Evolutionary conservation across 768 basidiomycete species (phyloP).

Genomic region (Podaxis sp.): DNA sequence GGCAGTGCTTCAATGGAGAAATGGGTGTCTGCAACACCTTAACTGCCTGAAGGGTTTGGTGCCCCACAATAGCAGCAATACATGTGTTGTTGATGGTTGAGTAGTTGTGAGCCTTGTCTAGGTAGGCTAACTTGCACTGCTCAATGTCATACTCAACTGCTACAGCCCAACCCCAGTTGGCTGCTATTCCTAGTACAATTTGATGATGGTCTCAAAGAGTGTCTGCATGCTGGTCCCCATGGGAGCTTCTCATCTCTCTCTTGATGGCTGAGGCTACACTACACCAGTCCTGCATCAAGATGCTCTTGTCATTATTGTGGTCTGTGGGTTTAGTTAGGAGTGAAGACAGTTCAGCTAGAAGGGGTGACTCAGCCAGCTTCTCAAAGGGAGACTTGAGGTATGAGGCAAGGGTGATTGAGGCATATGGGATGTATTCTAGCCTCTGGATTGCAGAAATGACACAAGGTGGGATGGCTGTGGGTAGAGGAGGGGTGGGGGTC

Average conservation of each 20-base stretch:
- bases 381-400: too few species aligned
- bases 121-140: conserved; percentile 19
- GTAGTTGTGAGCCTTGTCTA: conserved; percentile 20
- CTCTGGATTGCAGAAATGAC: too few species aligned
- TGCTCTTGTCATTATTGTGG: conserved; percentile 18
- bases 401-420: too few species aligned
- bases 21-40: not conserved
- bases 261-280: too few species aligned
- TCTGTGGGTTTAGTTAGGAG: too few species aligned
- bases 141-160: conserved; percentile 25
- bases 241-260: too few species aligned
- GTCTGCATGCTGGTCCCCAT: too few species aligned
- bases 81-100: conserved; percentile 13
- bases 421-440: too few species aligned
- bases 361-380: too few species aligned
- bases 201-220: conserved; percentile 17
- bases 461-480: too few species aligned
- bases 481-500: too few species aligned
- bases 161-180: conserved; percentile 15
- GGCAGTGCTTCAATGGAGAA: conserved; percentile 2
- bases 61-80: conserved; percentile 9
- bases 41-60: not conserved
- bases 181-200: conserved; percentile 8
- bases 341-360: too few species aligned
- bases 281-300: conserved; percentile 19